Conservation (phyloP, 176 grass and related monocot species). For the Oryza glumipatula region DNA sequence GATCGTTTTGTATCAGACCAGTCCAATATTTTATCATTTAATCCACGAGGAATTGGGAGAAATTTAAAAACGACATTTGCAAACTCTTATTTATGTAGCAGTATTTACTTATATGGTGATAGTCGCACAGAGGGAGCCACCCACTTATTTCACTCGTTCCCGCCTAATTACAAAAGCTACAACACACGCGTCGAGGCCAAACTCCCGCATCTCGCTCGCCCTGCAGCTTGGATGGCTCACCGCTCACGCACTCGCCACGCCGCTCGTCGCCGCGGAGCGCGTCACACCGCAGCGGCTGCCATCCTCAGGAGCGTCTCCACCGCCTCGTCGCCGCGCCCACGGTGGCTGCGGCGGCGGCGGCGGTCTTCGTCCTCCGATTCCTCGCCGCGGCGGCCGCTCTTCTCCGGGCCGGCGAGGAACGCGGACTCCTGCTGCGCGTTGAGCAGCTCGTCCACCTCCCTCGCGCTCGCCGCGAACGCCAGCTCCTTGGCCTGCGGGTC, state of each 20-base stretch:
- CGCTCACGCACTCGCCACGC: neutral
- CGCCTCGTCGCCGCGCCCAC: conserved; percentile 7
- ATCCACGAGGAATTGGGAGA: neutral
- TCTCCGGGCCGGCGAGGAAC: conserved; percentile 55
- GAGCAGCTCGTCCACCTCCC: conserved; percentile 72
- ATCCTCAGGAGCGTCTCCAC: conserved; percentile 35
- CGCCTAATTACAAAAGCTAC: neutral
- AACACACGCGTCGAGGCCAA: neutral
- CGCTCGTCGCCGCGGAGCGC: neutral
- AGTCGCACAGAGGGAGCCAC: neutral
- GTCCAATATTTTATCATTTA: neutral
- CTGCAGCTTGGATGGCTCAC: neutral
- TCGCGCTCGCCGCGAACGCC: conserved; percentile 48
- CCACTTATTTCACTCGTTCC: conserved; percentile 28
- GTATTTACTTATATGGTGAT: neutral
- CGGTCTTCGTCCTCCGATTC: conserved; percentile 4
- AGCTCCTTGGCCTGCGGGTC: conserved; percentile 69
- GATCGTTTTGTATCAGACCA: too few relatives aligned
- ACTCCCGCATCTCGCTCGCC: neutral
- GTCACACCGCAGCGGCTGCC: conserved; percentile 24
- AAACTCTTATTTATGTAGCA: neutral
- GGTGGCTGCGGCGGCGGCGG: neutral
- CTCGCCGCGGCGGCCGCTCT: neutral
- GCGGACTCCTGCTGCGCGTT: conserved; percentile 42
- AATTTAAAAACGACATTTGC: neutral